These are phyloP conservation scores for Phyllosticta citribraziliensis DNA, from an alignment of 2,329 filamentous ascomycete species.

Conservation along the genomic window DNA sequence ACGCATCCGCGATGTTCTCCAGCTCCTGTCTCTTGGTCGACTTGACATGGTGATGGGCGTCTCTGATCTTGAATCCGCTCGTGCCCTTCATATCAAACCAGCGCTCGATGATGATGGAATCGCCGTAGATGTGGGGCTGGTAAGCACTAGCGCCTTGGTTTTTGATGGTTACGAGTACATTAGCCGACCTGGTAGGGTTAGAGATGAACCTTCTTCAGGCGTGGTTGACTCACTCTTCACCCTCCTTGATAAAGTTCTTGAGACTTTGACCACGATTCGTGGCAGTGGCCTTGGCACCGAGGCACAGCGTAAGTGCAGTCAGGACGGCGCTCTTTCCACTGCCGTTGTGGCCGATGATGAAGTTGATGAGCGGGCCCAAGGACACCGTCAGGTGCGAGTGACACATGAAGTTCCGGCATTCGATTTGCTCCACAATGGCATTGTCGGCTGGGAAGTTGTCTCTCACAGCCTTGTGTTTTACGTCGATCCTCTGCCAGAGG, in stretches of 20 bases:
- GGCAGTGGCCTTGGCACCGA: constrained; percentile 87
- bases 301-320: constrained; percentile 82
- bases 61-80: constrained; percentile 83
- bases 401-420: constrained; percentile 93
- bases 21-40: constrained; percentile 80
- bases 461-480: constrained; percentile 15
- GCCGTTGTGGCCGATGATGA: constrained; percentile 94
- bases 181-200: neutral
- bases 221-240: constrained; percentile 22
- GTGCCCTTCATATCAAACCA: constrained; percentile 67
- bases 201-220: neutral
- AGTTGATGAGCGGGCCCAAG: constrained; percentile 92
- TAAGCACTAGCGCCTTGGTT: constrained; percentile 82
- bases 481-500: neutral
- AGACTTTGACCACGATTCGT: constrained; percentile 88
- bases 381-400: constrained; percentile 71
- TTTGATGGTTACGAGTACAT: constrained; percentile 64
- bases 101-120: constrained; percentile 82
- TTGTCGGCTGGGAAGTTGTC: constrained; percentile 65
- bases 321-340: constrained; percentile 95
- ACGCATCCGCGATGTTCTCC: constrained; percentile 89
- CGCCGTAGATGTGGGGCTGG: constrained; percentile 70
- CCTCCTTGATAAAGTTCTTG: constrained; percentile 81
- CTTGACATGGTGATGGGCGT: constrained; percentile 55
- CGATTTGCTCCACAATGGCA: constrained; percentile 80